These are phyloP conservation scores for Citrus cavaleriei DNA, from an alignment of 345 rosid genomes.

Conservation along the genomic window DNA sequence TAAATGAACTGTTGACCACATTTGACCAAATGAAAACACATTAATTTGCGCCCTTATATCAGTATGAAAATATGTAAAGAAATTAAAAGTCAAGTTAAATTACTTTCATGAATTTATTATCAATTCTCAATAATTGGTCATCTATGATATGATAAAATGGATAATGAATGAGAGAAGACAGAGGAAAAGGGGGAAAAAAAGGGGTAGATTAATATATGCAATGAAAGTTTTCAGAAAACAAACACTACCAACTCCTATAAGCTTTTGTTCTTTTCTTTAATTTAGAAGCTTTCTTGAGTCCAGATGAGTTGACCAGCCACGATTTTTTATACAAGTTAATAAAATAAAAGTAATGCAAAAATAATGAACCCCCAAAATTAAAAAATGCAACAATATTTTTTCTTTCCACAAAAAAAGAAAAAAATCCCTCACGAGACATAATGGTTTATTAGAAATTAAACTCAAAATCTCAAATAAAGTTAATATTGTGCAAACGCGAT, in stretches of 20 bases:
- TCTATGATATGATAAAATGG: too few species aligned
- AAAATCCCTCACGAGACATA: neutral
- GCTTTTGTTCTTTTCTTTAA: neutral
- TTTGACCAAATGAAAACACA: too few species aligned
- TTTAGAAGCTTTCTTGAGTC: neutral
- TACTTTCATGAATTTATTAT: too few species aligned
- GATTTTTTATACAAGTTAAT: too few species aligned
- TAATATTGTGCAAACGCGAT: neutral
- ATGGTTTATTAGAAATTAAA: neutral
- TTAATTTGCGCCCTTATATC: too few species aligned
- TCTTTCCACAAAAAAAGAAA: too few species aligned
- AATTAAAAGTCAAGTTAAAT: too few species aligned
- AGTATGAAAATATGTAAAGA: too few species aligned
- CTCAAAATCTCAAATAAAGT: neutral
- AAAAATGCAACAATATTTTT: neutral
- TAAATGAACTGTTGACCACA: too few species aligned
- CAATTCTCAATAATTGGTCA: neutral
- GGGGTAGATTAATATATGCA: too few species aligned
- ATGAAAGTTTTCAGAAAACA: too few species aligned
- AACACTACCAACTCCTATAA: neutral
- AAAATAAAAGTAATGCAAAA: too few species aligned
- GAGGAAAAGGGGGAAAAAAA: accelerated
- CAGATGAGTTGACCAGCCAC: neutral
- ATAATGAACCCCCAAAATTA: neutral
- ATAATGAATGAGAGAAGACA: neutral